Conservation (phyloP, 352 stramenopile genomes). For the Globisporangium radiosum region DNA sequence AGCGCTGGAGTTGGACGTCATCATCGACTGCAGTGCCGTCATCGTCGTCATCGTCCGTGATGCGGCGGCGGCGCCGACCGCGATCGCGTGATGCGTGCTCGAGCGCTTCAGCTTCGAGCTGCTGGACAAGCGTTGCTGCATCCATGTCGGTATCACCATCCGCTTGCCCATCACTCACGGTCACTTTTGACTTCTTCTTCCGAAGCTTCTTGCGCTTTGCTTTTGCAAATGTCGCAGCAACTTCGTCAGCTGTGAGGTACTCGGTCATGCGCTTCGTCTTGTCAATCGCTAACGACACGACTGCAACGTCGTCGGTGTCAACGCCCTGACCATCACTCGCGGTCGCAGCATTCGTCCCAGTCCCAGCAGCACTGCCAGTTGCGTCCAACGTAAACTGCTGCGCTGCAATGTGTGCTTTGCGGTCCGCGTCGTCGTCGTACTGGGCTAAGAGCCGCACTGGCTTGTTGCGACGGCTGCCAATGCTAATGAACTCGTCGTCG, state of each 20-base stretch:
- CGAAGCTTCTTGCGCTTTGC: conserved; percentile 75
- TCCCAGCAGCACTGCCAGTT: conserved; percentile 13
- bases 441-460: conserved; percentile 61
- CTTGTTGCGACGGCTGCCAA: conserved; percentile 26
- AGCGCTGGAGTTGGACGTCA: conserved; percentile 37
- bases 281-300: conserved; percentile 59
- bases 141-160: conserved; percentile 11
- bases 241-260: conserved; percentile 83
- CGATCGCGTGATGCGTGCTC: conserved; percentile 36
- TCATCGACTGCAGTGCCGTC: conserved; percentile 21
- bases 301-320: conserved; percentile 23
- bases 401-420: conserved; percentile 21
- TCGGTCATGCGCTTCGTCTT: conserved; percentile 49
- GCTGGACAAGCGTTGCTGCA: conserved; percentile 32
- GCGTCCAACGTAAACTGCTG: conserved; percentile 61
- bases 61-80: conserved; percentile 39
- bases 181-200: conserved; percentile 48
- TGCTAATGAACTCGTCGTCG: conserved; percentile 95
- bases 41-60: conserved; percentile 27
- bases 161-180: not conserved
- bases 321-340: conserved; percentile 4
- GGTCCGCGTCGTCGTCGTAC: conserved; percentile 87
- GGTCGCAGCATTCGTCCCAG: not conserved
- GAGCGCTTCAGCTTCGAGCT: conserved; percentile 59
- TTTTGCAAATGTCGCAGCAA: conserved; percentile 78